These are phyloP conservation scores for Trypanosoma rangeli DNA, from an alignment of 208 protist species.

Conservation along the genomic window DNA sequence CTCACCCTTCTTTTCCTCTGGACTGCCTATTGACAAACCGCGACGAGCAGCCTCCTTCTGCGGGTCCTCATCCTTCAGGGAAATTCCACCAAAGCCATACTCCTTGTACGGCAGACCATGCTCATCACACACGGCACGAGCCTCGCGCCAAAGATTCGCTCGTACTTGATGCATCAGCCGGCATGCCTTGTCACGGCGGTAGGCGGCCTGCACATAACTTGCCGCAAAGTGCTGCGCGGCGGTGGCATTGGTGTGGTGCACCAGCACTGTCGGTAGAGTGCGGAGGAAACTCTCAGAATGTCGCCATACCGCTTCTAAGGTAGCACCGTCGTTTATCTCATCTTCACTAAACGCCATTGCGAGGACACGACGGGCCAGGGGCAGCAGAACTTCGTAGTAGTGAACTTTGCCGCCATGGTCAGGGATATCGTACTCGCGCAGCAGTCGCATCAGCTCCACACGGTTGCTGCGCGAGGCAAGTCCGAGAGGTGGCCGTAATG, in stretches of 20 bases:
- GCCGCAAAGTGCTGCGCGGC: conserved; percentile 82
- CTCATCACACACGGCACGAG: conserved; percentile 59
- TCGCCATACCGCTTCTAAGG: conserved; percentile 71
- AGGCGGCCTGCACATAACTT: conserved; percentile 81
- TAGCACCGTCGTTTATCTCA: conserved; percentile 37
- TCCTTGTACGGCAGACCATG: conserved; percentile 49
- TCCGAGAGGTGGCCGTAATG: conserved; percentile 82
- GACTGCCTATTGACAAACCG: conserved; percentile 42
- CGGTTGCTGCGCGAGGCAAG: conserved; percentile 67
- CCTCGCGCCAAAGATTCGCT: conserved; percentile 59
- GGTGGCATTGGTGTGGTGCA: conserved; percentile 34
- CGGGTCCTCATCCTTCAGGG: conserved; percentile 59
- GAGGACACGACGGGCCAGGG: conserved; percentile 81
- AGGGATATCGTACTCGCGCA: conserved; percentile 90
- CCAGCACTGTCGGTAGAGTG: conserved; percentile 31
- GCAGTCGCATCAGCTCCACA: conserved; percentile 69
- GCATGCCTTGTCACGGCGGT: conserved; percentile 69
- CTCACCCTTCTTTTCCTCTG: conserved; percentile 19
- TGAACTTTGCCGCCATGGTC: conserved; percentile 76
- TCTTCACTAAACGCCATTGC: conserved; percentile 74
- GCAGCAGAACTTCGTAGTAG: conserved; percentile 87
- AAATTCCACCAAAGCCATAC: conserved; percentile 64
- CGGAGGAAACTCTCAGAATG: conserved; percentile 64
- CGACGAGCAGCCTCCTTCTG: conserved; percentile 46
- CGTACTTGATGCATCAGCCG: conserved; percentile 48